Evolutionary conservation across 1,284 basidiomycete genomes (phyloP).

Genomic region (Hymenochaete sp.): DNA sequence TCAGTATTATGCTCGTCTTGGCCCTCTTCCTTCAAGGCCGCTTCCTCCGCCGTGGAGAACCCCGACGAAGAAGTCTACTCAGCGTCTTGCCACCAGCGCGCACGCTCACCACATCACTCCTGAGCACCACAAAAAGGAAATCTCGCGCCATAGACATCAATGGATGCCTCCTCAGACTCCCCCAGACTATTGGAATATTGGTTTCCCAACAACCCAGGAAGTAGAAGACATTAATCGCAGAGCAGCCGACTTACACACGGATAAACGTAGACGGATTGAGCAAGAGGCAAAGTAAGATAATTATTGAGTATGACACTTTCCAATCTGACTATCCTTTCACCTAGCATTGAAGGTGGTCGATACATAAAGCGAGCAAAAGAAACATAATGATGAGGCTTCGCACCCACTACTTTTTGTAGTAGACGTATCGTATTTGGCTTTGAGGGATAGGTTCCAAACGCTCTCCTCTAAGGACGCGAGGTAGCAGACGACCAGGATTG

Average conservation of each 20-base stretch:
- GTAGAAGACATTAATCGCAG: constrained; percentile 62
- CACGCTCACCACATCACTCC: background rate
- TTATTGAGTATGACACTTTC: background rate
- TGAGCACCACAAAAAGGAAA: constrained; percentile 51
- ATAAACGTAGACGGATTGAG: constrained; percentile 50
- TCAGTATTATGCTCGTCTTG: constrained; percentile 16
- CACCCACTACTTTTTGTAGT: background rate
- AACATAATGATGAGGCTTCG: background rate
- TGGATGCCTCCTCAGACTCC: constrained; percentile 72
- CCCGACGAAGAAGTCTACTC: background rate
- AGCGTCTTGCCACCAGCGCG: background rate
- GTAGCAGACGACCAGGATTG: constrained; percentile 6
- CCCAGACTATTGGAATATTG: constrained; percentile 82
- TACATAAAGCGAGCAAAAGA: constrained; percentile 6
- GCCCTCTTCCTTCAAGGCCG: constrained; percentile 7
- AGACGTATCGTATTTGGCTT: constrained; percentile 11
- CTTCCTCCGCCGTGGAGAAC: constrained; percentile 14
- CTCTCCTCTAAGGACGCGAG: constrained; percentile 5
- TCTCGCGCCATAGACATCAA: constrained; percentile 71
- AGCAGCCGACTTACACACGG: constrained; percentile 62
- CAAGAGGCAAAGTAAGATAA: constrained; percentile 45
- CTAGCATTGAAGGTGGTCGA: constrained; percentile 4
- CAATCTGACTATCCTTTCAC: background rate
- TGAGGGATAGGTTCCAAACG: constrained; percentile 11
- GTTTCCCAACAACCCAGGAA: constrained; percentile 80